Base-by-base conservation (phyloP, 2,329 filamentous ascomycete species). In the Aspergillus japonicus region DNA sequence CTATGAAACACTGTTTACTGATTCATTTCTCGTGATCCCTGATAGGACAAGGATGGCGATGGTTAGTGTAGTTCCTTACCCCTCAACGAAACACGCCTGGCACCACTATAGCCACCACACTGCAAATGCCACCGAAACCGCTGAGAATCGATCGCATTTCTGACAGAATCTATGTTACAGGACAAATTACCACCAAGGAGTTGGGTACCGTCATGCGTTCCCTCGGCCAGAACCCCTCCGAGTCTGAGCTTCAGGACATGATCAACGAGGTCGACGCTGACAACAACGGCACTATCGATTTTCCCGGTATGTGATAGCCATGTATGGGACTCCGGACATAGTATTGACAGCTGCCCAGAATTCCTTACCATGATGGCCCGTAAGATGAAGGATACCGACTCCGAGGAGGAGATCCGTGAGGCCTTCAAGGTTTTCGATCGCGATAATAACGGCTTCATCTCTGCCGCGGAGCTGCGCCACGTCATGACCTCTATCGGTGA, bases 321-420 rank as follows among this genome's bases (percentile, higher is more conserved):
- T 10, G 16, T 42, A 16, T 16, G 1, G 5, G 26, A 51, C 58
- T 44, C 24, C 26, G 44, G n/a, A 51, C 31, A 16, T 29, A 31
- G 53, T 48, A 57, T 60, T 68, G 63, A 68, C 58, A 54, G 53
- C 56, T 50, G 44, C 49, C 26, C 73, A 94, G 91, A 95, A 75
- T 95, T 95, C 80, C 83, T 95, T 63, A 95, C 91, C 65, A 95
- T 95, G 91, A 95, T 95, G 91, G 91, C 91, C 62, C 87, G 91
- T 73, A 95, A 95, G 82, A 95, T 95, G 91, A 94, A 94, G 84
- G 91, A 94, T 72, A 95, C 91, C 68, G 91, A 95, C 75, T 94
- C 90, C 52, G 91, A 95, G 80, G 91, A 95, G 80, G 91, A 95
- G 77, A 95, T 95, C 69, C 87, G 91, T 71, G 91, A 94, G 78